phyloP scores from a whole-genome alignment of 2,329 filamentous ascomycete genomes.

The Biscogniauxia mediterranea region DNA sequence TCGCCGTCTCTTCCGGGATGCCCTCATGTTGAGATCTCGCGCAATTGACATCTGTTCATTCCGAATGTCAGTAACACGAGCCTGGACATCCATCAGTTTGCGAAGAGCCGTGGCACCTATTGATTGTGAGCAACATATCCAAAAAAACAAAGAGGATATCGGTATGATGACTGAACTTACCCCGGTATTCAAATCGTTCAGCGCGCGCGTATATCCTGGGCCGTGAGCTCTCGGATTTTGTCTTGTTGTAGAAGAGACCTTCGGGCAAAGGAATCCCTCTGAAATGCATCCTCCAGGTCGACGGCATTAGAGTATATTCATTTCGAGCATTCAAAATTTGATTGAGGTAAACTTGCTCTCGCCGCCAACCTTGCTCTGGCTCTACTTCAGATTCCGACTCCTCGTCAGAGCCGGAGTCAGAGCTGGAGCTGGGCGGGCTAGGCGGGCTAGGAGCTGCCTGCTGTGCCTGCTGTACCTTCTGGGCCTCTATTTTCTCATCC shows the following conservation, averaged over 20 bases:
- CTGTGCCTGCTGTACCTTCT: too few relatives aligned
- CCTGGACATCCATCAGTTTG: conserved; percentile 26
- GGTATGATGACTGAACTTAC: conserved; percentile 18
- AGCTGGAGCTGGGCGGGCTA: background rate
- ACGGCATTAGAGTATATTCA: conserved; percentile 31
- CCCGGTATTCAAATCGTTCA: conserved; percentile 28
- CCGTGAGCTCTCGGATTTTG: conserved; percentile 21
- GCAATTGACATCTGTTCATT: conserved; percentile 12
- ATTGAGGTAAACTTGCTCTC: conserved; percentile 30
- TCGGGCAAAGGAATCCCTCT: conserved; percentile 31
- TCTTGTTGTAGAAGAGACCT: conserved; percentile 30
- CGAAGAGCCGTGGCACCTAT: conserved; percentile 26
- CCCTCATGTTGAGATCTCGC: conserved; percentile 2
- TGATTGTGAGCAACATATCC: conserved; percentile 7
- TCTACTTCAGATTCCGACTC: conserved; percentile 13
- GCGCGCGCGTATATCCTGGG: conserved; percentile 32
- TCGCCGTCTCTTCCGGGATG: conserved; percentile 4
- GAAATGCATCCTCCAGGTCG: conserved; percentile 33
- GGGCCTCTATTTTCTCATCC: background rate
- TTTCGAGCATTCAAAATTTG: conserved; percentile 29
- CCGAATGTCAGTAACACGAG: conserved; percentile 26
- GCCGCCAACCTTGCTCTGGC: conserved; percentile 23
- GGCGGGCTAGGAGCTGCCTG: background rate
- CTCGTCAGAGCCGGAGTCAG: background rate
- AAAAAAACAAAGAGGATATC: background rate